A percentile compares a stretch with the other conserved stretches of the same genome.
Evolutionary conservation across 2,329 filamentous ascomycete species (phyloP).

Genomic region (Neofusicoccum cordaticola): DNA sequence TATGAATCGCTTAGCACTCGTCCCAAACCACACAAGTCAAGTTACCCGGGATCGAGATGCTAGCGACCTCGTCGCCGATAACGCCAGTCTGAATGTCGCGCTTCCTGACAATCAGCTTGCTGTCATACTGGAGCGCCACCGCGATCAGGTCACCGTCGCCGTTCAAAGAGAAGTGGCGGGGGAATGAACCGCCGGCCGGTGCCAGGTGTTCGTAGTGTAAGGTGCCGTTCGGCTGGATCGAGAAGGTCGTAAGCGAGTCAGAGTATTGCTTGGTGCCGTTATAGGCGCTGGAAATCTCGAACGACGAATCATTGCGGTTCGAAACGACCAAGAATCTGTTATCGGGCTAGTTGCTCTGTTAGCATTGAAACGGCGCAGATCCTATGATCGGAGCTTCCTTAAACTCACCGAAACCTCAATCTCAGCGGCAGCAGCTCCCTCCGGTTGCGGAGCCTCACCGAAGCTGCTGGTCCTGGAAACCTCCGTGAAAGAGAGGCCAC

Average conservation of each 20-base stretch:
- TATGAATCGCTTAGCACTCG: background rate
- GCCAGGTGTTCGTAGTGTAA: constrained; percentile 57
- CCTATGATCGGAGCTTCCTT: background rate
- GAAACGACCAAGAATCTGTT: constrained; percentile 64
- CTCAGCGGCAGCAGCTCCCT: constrained; percentile 52
- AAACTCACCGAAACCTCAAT: constrained; percentile 56
- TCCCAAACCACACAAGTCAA: constrained; percentile 37
- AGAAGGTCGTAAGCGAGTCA: constrained; percentile 64
- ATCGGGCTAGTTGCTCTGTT: constrained; percentile 31
- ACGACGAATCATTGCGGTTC: constrained; percentile 62
- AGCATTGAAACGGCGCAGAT: background rate
- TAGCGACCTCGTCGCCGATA: constrained; percentile 50
- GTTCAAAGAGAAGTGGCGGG: constrained; percentile 68
- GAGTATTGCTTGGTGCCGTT: constrained; percentile 34
- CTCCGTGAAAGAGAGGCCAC: constrained; percentile 47
- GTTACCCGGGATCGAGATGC: constrained; percentile 25
- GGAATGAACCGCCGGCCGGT: constrained; percentile 63
- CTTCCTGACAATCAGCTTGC: constrained; percentile 59
- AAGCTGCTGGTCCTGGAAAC: constrained; percentile 45
- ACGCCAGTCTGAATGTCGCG: constrained; percentile 60
- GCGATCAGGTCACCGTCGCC: constrained; percentile 62
- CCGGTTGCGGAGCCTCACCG: constrained; percentile 28
- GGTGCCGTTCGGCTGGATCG: constrained; percentile 56
- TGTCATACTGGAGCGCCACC: constrained; percentile 62
- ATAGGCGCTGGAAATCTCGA: constrained; percentile 48